A percentile compares a stretch with the other conserved stretches of the same genome.
These are phyloP conservation scores for Colletotrichum phormii DNA, from an alignment of 2,329 filamentous ascomycete genomes.

Conservation along the genomic window DNA sequence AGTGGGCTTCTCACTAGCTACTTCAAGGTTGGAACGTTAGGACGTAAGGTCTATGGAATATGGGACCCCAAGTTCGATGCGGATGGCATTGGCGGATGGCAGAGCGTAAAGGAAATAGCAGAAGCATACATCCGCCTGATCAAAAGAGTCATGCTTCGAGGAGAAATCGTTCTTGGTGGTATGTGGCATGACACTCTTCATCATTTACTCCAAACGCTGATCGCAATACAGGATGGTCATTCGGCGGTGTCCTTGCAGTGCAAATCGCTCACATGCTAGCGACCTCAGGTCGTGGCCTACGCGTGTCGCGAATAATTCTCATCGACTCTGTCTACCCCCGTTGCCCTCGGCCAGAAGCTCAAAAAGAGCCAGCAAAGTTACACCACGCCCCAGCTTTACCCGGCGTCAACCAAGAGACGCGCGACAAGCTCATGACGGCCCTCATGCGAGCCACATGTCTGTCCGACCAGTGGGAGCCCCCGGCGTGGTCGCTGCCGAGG, in stretches of 20 bases:
- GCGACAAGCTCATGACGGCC: slow-evolving; percentile 27
- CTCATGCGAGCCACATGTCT: slow-evolving; percentile 30
- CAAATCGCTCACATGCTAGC: slow-evolving; percentile 29
- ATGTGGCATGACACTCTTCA: background rate
- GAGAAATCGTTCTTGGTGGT: slow-evolving; percentile 27
- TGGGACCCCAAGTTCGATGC: slow-evolving; percentile 32
- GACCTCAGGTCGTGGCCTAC: slow-evolving; percentile 20
- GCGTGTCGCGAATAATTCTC: slow-evolving; percentile 25
- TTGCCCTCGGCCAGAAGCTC: slow-evolving; percentile 21
- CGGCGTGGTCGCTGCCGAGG: slow-evolving; percentile 1
- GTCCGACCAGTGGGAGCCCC: slow-evolving; percentile 25
- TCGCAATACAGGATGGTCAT: slow-evolving; percentile 4
- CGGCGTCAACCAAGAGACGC: slow-evolving; percentile 15
- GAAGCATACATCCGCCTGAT: slow-evolving; percentile 30
- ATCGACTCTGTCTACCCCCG: slow-evolving; percentile 30
- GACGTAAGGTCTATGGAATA: slow-evolving; percentile 19
- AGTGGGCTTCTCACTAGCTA: slow-evolving; percentile 28
- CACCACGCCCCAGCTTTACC: slow-evolving; percentile 21
- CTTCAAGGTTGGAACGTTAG: slow-evolving; percentile 22
- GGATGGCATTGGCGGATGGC: slow-evolving; percentile 29
- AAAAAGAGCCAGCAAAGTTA: slow-evolving; percentile 26
- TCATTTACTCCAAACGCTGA: background rate
- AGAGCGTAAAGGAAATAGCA: slow-evolving; percentile 18
- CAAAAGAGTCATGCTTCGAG: slow-evolving; percentile 28
- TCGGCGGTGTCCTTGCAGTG: slow-evolving; percentile 16